These are phyloP conservation scores for Choiromyces venosus DNA, from an alignment of 495 filamentous ascomycete genomes.

Conservation along the genomic window DNA sequence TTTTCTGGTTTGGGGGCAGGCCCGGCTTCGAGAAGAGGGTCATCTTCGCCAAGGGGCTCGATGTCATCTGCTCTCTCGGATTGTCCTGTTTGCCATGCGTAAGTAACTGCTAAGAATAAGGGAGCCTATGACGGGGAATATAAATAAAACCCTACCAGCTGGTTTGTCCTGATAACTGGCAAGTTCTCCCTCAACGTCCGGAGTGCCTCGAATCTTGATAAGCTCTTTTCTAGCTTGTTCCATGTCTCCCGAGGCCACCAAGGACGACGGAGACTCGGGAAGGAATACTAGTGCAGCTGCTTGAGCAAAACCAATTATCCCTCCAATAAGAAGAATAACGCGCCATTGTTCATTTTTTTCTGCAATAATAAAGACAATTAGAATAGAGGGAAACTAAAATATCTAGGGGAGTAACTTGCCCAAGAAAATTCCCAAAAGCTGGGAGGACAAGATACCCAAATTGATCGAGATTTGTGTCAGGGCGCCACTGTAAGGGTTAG, in stretches of 20 bases:
- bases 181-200: slow-evolving; percentile 69
- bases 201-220: slow-evolving; percentile 67
- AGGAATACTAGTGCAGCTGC: slow-evolving; percentile 61
- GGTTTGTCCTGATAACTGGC: slow-evolving; percentile 47
- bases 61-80: neutral
- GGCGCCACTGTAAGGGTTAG: slow-evolving; percentile 51
- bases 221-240: slow-evolving; percentile 59
- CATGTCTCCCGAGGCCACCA: slow-evolving; percentile 62
- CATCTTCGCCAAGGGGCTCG: slow-evolving; percentile 44
- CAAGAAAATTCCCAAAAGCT: slow-evolving; percentile 78
- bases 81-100: neutral
- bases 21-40: slow-evolving; percentile 46
- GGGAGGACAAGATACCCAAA: slow-evolving; percentile 79
- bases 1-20: neutral
- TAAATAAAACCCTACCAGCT: neutral
- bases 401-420: slow-evolving; percentile 48
- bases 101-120: neutral
- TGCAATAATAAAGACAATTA: slow-evolving; percentile 10
- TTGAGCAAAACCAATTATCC: slow-evolving; percentile 61
- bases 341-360: slow-evolving; percentile 63
- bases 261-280: slow-evolving; percentile 81
- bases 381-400: neutral
- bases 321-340: slow-evolving; percentile 70
- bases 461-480: slow-evolving; percentile 94
- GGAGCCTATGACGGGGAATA: neutral